Conservation (phyloP, 345 rosid genomes). For the Eucalyptus pumila region DNA sequence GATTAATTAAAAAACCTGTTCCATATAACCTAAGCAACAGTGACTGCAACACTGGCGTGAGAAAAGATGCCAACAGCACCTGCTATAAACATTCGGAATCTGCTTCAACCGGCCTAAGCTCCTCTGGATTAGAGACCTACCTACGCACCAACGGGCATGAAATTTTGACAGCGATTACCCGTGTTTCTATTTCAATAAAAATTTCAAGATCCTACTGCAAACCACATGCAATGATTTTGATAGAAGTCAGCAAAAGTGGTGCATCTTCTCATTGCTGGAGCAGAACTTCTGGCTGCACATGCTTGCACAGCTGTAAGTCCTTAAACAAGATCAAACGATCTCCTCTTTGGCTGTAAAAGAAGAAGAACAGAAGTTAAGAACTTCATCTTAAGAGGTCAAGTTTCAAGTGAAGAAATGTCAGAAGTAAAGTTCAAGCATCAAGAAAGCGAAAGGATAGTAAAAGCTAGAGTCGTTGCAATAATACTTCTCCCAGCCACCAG, state of each 20-base stretch:
- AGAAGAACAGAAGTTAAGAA: background rate
- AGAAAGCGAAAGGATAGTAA: background rate
- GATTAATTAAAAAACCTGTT: background rate
- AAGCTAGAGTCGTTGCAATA: background rate
- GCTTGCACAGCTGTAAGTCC: background rate
- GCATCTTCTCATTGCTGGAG: background rate
- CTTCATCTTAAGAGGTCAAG: background rate
- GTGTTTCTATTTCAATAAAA: background rate
- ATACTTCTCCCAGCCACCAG: background rate
- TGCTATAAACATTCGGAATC: background rate
- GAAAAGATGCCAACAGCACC: background rate
- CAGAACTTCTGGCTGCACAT: background rate
- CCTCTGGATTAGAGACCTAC: background rate
- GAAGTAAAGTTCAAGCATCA: background rate
- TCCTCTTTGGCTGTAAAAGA: slow-evolving; percentile 5
- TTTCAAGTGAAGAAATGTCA: background rate
- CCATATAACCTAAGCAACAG: background rate
- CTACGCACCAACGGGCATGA: background rate
- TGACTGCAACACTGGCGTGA: background rate
- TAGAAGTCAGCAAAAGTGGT: background rate
- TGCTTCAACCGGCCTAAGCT: background rate
- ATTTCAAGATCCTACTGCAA: background rate
- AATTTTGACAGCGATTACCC: background rate
- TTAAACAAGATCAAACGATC: background rate
- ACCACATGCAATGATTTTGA: background rate